Conservation (phyloP, 163 green algal genomes). For the Trebouxia gelatinosa region DNA sequence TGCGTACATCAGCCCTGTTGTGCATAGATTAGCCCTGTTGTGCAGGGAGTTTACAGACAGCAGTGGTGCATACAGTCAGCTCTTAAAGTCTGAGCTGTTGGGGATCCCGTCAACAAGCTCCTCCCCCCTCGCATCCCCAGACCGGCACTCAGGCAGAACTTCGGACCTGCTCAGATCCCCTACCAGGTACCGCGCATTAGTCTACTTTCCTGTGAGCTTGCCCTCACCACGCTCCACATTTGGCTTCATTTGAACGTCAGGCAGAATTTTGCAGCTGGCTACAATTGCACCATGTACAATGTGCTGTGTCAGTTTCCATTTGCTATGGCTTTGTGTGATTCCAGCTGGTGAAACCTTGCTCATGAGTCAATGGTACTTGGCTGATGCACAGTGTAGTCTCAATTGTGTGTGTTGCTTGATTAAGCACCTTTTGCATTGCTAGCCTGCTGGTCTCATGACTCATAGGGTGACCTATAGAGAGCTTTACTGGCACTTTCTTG, state of each 20-base stretch:
- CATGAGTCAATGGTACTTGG: no score
- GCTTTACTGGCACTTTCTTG: no score
- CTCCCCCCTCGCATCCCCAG: neutral
- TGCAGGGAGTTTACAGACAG: constrained; percentile 49
- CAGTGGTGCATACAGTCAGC: constrained; percentile 73
- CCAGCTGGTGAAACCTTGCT: no score
- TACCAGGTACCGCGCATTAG: neutral
- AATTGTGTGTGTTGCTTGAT: no score
- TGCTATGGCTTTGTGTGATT: neutral
- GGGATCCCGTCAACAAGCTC: constrained; percentile 39
- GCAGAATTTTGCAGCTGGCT: neutral
- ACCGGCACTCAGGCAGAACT: neutral
- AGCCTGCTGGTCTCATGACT: no score
- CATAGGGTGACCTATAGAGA: no score
- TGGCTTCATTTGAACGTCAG: neutral
- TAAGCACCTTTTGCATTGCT: no score
- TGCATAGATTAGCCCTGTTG: neutral
- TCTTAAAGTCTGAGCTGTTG: constrained; percentile 82
- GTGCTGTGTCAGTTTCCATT: no score
- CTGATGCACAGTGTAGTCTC: no score
- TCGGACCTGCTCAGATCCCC: constrained; percentile 8
- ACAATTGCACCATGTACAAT: neutral
- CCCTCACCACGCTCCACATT: neutral
- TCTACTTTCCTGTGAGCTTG: neutral
- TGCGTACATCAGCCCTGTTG: no score